Evolutionary conservation across 2,329 filamentous ascomycete species (phyloP).

Genomic region (Fusarium nygamai): DNA sequence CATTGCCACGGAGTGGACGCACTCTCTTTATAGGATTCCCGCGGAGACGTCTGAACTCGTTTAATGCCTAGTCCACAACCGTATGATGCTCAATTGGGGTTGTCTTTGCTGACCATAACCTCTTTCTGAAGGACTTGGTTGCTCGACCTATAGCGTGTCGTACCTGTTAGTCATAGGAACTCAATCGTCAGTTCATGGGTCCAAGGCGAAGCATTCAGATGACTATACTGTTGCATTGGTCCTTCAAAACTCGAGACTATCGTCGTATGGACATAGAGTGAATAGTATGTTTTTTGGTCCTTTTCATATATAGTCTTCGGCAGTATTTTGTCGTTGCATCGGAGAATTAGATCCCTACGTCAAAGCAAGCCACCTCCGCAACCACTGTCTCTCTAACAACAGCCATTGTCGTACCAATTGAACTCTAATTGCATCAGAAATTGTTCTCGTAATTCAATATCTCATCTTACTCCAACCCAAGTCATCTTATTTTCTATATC

Average conservation of each 20-base stretch:
- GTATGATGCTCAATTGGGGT: conserved; percentile 9
- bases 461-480: neutral
- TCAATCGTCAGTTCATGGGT: conserved; percentile 9
- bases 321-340: neutral
- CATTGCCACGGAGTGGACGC: neutral
- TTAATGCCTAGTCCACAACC: conserved; percentile 3
- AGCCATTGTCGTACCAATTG: neutral
- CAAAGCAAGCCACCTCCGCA: neutral
- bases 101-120: neutral
- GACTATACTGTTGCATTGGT: neutral
- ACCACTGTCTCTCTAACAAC: neutral
- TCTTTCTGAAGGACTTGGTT: neutral
- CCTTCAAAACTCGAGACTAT: neutral
- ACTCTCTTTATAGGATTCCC: conserved; percentile 8
- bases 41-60: conserved; percentile 14
- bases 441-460: neutral
- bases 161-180: conserved; percentile 17
- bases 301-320: neutral
- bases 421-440: neutral
- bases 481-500: neutral
- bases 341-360: neutral
- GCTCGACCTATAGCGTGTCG: neutral
- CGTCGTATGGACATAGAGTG: neutral
- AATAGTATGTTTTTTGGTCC: neutral
- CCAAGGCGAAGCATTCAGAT: neutral